These are phyloP conservation scores for Harrya chromipes DNA, from an alignment of 768 basidiomycete species.

Conservation along the genomic window DNA sequence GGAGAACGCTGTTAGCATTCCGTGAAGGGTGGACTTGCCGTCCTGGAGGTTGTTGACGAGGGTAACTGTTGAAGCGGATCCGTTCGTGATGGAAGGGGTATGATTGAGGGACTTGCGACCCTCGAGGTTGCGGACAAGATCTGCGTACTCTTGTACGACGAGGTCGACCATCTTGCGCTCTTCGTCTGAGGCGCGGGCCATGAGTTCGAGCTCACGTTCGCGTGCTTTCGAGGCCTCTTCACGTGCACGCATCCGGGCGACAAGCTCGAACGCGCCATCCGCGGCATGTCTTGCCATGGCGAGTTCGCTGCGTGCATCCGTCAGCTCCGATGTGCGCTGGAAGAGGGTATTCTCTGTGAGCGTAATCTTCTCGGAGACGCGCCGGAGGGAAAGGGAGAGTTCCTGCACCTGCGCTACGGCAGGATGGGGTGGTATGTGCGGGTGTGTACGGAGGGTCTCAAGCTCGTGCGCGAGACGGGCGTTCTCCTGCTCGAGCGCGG, in stretches of 20 bases:
- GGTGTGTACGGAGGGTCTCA: slow-evolving; percentile 49
- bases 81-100: slow-evolving; percentile 3
- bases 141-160: slow-evolving; percentile 71
- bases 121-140: slow-evolving; percentile 66
- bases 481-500: slow-evolving; percentile 56
- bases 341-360: slow-evolving; percentile 56
- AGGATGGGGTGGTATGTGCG: slow-evolving; percentile 41
- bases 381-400: slow-evolving; percentile 65
- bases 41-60: slow-evolving; percentile 43
- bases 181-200: slow-evolving; percentile 49
- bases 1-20: slow-evolving; percentile 48
- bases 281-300: slow-evolving; percentile 39
- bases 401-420: slow-evolving; percentile 43
- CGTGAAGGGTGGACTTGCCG: slow-evolving; percentile 47
- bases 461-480: slow-evolving; percentile 54
- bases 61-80: slow-evolving; percentile 17
- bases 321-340: slow-evolving; percentile 47
- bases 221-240: slow-evolving; percentile 51
- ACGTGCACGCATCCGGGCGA: slow-evolving; percentile 48
- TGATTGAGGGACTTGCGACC: slow-evolving; percentile 34
- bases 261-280: slow-evolving; percentile 55
- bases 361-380: slow-evolving; percentile 64
- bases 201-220: slow-evolving; percentile 48
- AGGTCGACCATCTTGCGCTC: slow-evolving; percentile 58
- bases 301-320: slow-evolving; percentile 42